phyloP scores from a whole-genome alignment of 345 rosid genomes.

The Theobroma cacao region DNA sequence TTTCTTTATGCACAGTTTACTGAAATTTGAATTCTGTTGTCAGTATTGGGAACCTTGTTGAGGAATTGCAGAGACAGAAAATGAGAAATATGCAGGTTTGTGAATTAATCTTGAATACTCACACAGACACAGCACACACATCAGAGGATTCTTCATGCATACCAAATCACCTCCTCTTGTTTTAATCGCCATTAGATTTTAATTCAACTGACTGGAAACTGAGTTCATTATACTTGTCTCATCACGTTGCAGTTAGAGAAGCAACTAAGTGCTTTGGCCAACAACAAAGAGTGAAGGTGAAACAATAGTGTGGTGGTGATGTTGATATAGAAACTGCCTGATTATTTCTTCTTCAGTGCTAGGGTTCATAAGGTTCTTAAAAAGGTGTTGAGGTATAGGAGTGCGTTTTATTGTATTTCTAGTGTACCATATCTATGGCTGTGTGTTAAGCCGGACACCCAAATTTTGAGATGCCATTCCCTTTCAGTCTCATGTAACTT shows the following conservation, averaged over 20 bases:
- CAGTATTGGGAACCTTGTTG: slow-evolving; percentile 65
- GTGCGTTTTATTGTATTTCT: slow-evolving; percentile 23
- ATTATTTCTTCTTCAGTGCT: background rate
- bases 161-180: background rate
- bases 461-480: slow-evolving; percentile 50
- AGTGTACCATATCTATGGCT: slow-evolving; percentile 37
- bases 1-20: background rate
- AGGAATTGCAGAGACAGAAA: slow-evolving; percentile 79
- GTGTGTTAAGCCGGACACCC: slow-evolving; percentile 24
- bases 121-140: too few species aligned
- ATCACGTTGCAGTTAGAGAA: slow-evolving; percentile 58
- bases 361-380: background rate
- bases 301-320: slow-evolving; percentile 14
- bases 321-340: slow-evolving; percentile 1
- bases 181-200: background rate
- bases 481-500: slow-evolving; percentile 29
- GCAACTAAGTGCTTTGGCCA: slow-evolving; percentile 47
- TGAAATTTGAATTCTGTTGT: slow-evolving; percentile 30
- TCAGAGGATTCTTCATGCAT: too few species aligned
- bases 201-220: background rate
- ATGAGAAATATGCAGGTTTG: slow-evolving; percentile 68
- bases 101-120: slow-evolving; percentile 17
- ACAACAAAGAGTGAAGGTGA: slow-evolving; percentile 36
- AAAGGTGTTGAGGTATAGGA: slow-evolving; percentile 15
- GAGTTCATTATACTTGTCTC: background rate